A percentile compares a stretch with the other conserved stretches of the same genome.
These are phyloP conservation scores for Fomitopsis betulina DNA, from an alignment of 1,284 basidiomycete species.

Conservation along the genomic window DNA sequence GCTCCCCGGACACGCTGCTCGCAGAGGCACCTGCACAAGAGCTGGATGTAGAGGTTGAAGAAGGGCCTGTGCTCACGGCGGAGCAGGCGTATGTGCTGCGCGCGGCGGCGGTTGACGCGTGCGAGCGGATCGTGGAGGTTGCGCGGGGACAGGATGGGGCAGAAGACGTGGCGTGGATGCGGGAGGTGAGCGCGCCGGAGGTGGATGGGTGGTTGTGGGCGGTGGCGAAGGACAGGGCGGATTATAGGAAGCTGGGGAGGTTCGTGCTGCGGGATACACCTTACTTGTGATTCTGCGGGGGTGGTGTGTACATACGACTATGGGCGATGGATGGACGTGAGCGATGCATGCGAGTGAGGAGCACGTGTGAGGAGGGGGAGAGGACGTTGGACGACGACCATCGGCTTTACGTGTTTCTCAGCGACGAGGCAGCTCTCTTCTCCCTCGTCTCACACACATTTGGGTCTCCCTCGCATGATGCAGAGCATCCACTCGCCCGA, in stretches of 20 bases:
- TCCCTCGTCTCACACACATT: too few species aligned
- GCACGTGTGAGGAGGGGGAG: too few species aligned
- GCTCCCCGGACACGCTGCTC: slow-evolving; percentile 37
- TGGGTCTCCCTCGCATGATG: too few species aligned
- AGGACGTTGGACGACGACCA: too few species aligned
- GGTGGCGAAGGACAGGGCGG: slow-evolving; percentile 67
- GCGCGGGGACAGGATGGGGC: slow-evolving; percentile 40
- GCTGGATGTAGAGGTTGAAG: slow-evolving; percentile 34
- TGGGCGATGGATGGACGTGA: too few species aligned
- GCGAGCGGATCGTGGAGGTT: slow-evolving; percentile 57
- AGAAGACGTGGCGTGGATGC: slow-evolving; percentile 44
- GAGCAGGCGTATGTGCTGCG: slow-evolving; percentile 73
- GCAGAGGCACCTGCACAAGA: slow-evolving; percentile 13
- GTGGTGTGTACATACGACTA: too few species aligned
- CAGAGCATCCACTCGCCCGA: slow-evolving; percentile 34
- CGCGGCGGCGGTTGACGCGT: slow-evolving; percentile 76
- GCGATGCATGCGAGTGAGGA: too few species aligned
- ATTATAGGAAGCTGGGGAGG: slow-evolving; percentile 59
- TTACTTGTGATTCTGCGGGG: slow-evolving; percentile 51
- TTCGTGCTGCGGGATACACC: slow-evolving; percentile 60
- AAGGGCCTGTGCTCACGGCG: slow-evolving; percentile 57
- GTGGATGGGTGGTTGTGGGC: slow-evolving; percentile 76
- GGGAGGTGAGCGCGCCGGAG: slow-evolving; percentile 51
- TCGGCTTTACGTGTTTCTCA: too few species aligned
- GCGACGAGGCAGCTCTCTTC: too few species aligned